A percentile compares a stretch with the other conserved stretches of the same genome.
These are phyloP conservation scores for Talaromyces sp. DNA, from an alignment of 2,329 filamentous ascomycete species.

Conservation along the genomic window DNA sequence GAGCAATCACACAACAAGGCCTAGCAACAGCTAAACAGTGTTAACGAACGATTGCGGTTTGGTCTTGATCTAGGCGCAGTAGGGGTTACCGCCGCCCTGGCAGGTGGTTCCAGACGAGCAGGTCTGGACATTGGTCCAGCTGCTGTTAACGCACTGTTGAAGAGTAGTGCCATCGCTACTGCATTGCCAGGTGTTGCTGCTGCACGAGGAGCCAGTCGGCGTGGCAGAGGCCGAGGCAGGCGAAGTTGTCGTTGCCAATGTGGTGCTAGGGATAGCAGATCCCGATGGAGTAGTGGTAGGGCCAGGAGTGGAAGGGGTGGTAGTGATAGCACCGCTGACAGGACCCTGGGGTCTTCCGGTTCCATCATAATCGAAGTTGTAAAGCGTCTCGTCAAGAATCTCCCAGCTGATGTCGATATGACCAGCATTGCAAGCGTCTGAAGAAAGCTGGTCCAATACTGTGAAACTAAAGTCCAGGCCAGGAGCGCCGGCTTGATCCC, in stretches of 20 bases:
- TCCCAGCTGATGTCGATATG: constrained; percentile 10
- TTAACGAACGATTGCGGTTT: too few relatives aligned
- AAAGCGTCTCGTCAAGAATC: constrained; percentile 10
- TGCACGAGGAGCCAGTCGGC: constrained; percentile 1
- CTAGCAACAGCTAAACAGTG: not conserved
- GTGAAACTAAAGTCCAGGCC: constrained; percentile 7
- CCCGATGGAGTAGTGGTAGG: not conserved
- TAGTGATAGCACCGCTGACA: not conserved
- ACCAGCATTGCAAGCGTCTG: constrained; percentile 1
- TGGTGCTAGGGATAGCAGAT: not conserved
- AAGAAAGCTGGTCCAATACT: constrained; percentile 1
- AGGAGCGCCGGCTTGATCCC: constrained; percentile 1
- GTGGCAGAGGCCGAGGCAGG: not conserved
- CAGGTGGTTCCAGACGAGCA: constrained; percentile 3
- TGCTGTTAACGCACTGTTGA: constrained; percentile 3
- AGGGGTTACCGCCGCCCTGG: constrained; percentile 4
- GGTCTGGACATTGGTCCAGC: not conserved
- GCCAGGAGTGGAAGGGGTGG: not conserved
- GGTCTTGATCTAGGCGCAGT: not conserved
- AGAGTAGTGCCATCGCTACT: not conserved
- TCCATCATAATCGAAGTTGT: constrained; percentile 6
- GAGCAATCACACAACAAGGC: not conserved
- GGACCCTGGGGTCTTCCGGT: constrained; percentile 3
- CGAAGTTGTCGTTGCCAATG: constrained; percentile 1
- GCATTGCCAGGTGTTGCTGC: constrained; percentile 5